Evolutionary conservation across 1,284 basidiomycete genomes (phyloP), one percentile per base, ranked within the genome.

Genomic region (Inonotus obliquus): DNA sequence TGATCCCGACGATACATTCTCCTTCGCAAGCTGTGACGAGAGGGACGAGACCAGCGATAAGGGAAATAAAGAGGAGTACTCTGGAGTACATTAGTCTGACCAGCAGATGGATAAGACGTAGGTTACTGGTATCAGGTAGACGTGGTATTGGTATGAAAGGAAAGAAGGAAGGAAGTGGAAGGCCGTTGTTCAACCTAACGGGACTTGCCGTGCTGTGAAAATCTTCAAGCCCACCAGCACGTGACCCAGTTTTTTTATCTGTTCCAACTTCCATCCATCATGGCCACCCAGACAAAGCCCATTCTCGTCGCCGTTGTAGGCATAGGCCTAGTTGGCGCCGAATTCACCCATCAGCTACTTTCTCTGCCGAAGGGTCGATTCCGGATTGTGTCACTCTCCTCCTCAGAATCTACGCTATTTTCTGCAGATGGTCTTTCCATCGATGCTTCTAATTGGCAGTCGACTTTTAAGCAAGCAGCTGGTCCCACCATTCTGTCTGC

Each of bases 321-420:
- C 63, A 82, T 92, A 49, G 94, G 94, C 13, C 88, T 94, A 60
- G 95, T 97, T 54, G 95, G 95, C 51, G 80, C 83, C 49, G 91
- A 94, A 71, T 84, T 96, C 68, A 81, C 96, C 70, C 74, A 80
- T 54, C 91, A 93, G 73, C 80, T 96, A n/a, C 81, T 88, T 57
- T 77, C 86, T 1, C 78, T 85, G 48, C 83, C 88, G 37, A 69
- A 78, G n/a, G 77, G 81, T 53, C 83, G 84, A 14, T 90, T 93
- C 81, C 80, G 77, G 63, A 78, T 96, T 68, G 80, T 92, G 69
- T 85, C 89, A 25, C 80, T 95, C 65, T 84, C 91, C 64, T 93
- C 92, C 64, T 92, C 92, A 47, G 87, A 83, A 59, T 79, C 81
- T 58, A 84, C 86, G 49, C 72, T 85, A 60, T 81, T 87, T 65